Evolutionary conservation across 495 filamentous ascomycete genomes (phyloP).

Genomic region (Acidomyces sp.): DNA sequence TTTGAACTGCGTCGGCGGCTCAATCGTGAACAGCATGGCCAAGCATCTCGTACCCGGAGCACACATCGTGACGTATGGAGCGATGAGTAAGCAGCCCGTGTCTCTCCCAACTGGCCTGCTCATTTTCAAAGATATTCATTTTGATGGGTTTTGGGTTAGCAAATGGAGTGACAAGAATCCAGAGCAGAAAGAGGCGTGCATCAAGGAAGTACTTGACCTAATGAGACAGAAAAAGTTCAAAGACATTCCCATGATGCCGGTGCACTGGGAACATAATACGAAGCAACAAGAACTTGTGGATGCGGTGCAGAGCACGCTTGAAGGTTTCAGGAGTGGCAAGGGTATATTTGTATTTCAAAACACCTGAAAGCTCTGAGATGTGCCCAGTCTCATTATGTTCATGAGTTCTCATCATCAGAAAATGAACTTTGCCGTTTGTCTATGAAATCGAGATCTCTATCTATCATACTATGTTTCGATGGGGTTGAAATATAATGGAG

Average conservation of each 20-base stretch:
- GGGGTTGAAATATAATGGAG: too few species aligned
- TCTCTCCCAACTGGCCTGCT: slow-evolving; percentile 61
- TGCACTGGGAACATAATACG: slow-evolving; percentile 70
- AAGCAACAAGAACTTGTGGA: slow-evolving; percentile 42
- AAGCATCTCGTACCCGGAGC: slow-evolving; percentile 49
- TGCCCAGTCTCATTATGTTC: too few species aligned
- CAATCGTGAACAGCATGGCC: slow-evolving; percentile 58
- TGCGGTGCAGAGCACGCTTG: slow-evolving; percentile 61
- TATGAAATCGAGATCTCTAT: too few species aligned
- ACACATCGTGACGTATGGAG: slow-evolving; percentile 85
- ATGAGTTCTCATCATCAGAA: too few species aligned
- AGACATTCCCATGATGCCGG: slow-evolving; percentile 65
- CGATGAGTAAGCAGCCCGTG: slow-evolving; percentile 79
- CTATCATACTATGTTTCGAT: too few species aligned
- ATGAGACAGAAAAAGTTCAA: slow-evolving; percentile 63
- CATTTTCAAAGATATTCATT: slow-evolving; percentile 80
- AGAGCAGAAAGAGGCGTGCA: slow-evolving; percentile 58
- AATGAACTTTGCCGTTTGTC: too few species aligned
- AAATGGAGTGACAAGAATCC: slow-evolving; percentile 71
- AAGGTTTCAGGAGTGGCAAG: slow-evolving; percentile 73
- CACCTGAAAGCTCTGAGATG: too few species aligned
- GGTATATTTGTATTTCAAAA: slow-evolving; percentile 71
- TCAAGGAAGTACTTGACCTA: slow-evolving; percentile 66
- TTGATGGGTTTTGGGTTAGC: slow-evolving; percentile 90
- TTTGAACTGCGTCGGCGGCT: slow-evolving; percentile 92